These are phyloP conservation scores for Neurospora sp. DNA, from an alignment of 495 filamentous ascomycete genomes.

Conservation along the genomic window DNA sequence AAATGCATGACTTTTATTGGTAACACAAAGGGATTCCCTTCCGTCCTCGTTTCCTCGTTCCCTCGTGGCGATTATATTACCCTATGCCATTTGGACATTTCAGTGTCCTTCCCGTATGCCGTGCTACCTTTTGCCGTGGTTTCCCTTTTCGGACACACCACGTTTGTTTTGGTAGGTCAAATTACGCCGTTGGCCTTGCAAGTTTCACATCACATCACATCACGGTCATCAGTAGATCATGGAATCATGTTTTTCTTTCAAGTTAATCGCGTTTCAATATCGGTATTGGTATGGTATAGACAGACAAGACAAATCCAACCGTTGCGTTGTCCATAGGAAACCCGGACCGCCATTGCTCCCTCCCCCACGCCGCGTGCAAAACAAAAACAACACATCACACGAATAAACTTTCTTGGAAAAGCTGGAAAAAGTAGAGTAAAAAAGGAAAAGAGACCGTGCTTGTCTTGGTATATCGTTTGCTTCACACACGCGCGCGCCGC, in stretches of 20 bases:
- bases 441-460: slow-evolving; percentile 3
- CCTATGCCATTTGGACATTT: not conserved
- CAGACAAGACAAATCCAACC: not conserved
- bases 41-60: not conserved
- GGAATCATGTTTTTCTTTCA: not conserved
- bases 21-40: not conserved
- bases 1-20: not conserved
- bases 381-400: not conserved
- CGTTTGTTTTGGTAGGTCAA: not conserved
- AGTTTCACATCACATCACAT: not conserved
- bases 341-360: not conserved
- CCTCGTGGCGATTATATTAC: not conserved
- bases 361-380: not conserved
- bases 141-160: not conserved
- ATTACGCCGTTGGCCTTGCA: not conserved
- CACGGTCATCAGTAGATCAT: not conserved
- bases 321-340: not conserved
- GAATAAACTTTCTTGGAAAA: not conserved
- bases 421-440: not conserved
- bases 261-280: not conserved
- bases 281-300: not conserved
- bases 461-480: slow-evolving; percentile 7
- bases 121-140: not conserved
- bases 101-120: not conserved
- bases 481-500: not conserved